Conservation (phyloP, 805 yeast genomes). For the Kazachstania bromeliacearum region DNA sequence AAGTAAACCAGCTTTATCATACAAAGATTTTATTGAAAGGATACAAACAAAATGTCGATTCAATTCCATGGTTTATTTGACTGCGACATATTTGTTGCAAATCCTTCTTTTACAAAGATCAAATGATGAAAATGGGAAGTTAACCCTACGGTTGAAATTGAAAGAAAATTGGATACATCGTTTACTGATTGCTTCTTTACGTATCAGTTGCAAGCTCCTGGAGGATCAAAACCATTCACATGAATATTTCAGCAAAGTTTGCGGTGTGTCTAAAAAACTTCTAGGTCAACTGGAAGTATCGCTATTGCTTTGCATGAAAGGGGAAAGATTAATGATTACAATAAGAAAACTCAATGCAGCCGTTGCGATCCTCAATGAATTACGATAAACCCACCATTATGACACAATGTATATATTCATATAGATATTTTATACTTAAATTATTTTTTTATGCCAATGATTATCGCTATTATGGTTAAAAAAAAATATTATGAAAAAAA, state of each 20-base stretch:
- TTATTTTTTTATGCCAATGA: too few relatives aligned
- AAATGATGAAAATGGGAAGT: slow-evolving; percentile 4
- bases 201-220: slow-evolving; percentile 38
- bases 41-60: slow-evolving; percentile 26
- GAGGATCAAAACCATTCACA: slow-evolving; percentile 41
- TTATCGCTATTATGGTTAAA: too few relatives aligned
- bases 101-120: slow-evolving; percentile 11
- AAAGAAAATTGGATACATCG: slow-evolving; percentile 33
- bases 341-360: slow-evolving; percentile 12
- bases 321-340: slow-evolving; percentile 16
- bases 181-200: slow-evolving; percentile 35
- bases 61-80: slow-evolving; percentile 20
- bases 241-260: slow-evolving; percentile 38
- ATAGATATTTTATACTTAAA: too few relatives aligned
- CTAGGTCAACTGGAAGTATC: slow-evolving; percentile 22
- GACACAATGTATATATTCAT: too few relatives aligned
- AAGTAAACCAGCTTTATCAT: slow-evolving; percentile 21
- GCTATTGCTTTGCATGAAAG: slow-evolving; percentile 13
- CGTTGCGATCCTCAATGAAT: slow-evolving; percentile 9
- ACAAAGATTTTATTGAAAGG: slow-evolving; percentile 17
- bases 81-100: slow-evolving; percentile 21
- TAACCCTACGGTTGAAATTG: slow-evolving; percentile 5
- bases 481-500: too few relatives aligned
- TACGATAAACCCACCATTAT: too few relatives aligned
- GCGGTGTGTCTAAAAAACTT: slow-evolving; percentile 33